Evolutionary conservation across 2,329 filamentous ascomycete genomes (phyloP), one percentile per base, ranked within the genome.

Genomic region (Sordariomycetes sp.): DNA sequence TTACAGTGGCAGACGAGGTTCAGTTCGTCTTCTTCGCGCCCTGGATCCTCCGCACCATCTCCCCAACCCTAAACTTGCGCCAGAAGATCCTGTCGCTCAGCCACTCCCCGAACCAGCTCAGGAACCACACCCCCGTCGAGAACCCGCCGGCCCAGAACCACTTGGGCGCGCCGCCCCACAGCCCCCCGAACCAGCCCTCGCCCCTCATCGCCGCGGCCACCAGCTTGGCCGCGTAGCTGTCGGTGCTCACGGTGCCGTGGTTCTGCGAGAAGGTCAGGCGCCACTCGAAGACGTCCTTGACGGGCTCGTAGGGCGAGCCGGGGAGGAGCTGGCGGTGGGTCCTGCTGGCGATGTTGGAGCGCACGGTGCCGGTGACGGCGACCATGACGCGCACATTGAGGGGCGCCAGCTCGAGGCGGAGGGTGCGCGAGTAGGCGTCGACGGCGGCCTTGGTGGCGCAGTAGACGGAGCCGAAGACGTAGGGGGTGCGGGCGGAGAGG

Each of bases 361-460:
- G 69, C 14, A 82, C 78, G 2, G 78, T 80, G 25, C 80, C 80
- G 0, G 78, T 76, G 70, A 81, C 75, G 64, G 76, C 76, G 20
- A 81, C 74, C 74, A 81, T 81, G 67, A 83, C 80, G 61, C 80
- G 76, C 11, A 83, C 79, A 62, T 73, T 72, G 53, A 81, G 77
- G 1, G 79, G 80, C 52, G 72, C 71, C 48, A 83, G 71, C 63
- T 83, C 80, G 55, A 79, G 68, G 25, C 80, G 77, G 34, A 83
- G 69, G 0, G 74, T 76, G 59, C 79, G 78, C 53, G 78, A 80
- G 69, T 80, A 82, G 2, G 73, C 70, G 59, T 74, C 73, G 40
- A 83, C 69, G 55, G 80, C 80, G 56, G 74, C 78, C 72, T 83
- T 83, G 64, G 72, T 74, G n/a, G 79, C 79, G 61, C 75, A 76